Evolutionary conservation across 768 basidiomycete genomes (phyloP), one percentile per base, ranked within the genome.

Genomic region (Lactifluus hygrophoroides): DNA sequence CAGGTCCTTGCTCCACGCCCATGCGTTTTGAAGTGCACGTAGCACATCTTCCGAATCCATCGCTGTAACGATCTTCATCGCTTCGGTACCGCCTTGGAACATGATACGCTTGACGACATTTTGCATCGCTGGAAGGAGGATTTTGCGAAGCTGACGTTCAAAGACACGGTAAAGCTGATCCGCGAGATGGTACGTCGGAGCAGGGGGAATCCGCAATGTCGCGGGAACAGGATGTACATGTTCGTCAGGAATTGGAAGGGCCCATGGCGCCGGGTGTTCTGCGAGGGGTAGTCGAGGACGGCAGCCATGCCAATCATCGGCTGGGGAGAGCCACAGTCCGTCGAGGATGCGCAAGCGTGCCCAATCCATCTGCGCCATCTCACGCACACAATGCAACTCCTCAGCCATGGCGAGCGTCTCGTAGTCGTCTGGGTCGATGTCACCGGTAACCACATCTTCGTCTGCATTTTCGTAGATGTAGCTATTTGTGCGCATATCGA

Each of bases 271-370:
- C 0, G 87, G 87, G 57, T 78, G 77, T 25, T 63, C 60, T 16
- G 73, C 69, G 3, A 63, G 66, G 3, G 54, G 57, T 0, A 56
- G 61, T 23, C 63, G 58, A 2, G 74, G 76, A 44, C 57, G 72
- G 51, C 58, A 48, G 10, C 72, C 69, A 51, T 81, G 86, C 78
- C 79, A 88, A 46, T 81, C 75, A 67, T 90, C 88, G 0, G 82
- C 85, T 10, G 88, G 88, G 50, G 79, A 84, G 44, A 83, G 70
- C 88, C 88, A 90, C 64, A 82, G 77, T 3, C 88, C 88, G 55
- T 90, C 87, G 19, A 90, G 70, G 48, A 90, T 83, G 47, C 87
- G 72, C 21, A 75, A 77, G 34, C 88, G 75, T 5, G 85, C 85
- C 85, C 86, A 89, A 62, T 87, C 86, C 13, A 77, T 75, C 52